phyloP scores from a whole-genome alignment of 495 filamentous ascomycete genomes.

The Xylaria longipes region DNA sequence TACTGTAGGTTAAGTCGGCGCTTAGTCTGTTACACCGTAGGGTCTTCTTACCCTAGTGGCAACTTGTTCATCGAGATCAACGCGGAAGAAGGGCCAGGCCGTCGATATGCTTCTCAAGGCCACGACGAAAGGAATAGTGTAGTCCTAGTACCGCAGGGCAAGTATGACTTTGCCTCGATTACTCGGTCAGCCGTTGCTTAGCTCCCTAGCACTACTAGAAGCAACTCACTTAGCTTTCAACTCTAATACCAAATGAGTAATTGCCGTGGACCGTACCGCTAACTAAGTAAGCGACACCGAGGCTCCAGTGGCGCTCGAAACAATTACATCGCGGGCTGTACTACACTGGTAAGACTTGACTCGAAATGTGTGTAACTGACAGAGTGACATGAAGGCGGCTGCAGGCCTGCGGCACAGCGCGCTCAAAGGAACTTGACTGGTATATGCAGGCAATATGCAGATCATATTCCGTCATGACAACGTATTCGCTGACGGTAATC shows the following conservation, averaged over 20 bases:
- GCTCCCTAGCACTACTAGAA: background rate
- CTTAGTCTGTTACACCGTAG: constrained; percentile 21
- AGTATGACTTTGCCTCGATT: background rate
- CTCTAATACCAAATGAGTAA: background rate
- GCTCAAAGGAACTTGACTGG: background rate
- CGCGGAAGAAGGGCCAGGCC: background rate
- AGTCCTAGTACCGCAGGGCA: background rate
- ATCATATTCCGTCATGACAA: constrained; percentile 10
- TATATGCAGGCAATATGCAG: constrained; percentile 19
- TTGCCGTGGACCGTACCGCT: too few relatives aligned
- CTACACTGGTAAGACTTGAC: background rate
- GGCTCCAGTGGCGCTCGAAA: background rate
- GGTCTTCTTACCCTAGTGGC: background rate
- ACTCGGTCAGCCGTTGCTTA: background rate
- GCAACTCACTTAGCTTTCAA: background rate
- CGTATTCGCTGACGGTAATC: constrained; percentile 1
- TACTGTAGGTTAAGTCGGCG: constrained; percentile 6
- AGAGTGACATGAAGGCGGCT: background rate
- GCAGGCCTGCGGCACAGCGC: background rate
- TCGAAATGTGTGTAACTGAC: background rate
- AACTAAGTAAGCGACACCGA: background rate
- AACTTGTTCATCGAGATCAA: background rate
- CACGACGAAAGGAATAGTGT: background rate
- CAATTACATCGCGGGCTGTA: background rate
- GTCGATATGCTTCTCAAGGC: background rate